These are phyloP conservation scores for Tetragonia tetragonoides DNA, from an alignment of 148 eudicot genomes.

Conservation along the genomic window DNA sequence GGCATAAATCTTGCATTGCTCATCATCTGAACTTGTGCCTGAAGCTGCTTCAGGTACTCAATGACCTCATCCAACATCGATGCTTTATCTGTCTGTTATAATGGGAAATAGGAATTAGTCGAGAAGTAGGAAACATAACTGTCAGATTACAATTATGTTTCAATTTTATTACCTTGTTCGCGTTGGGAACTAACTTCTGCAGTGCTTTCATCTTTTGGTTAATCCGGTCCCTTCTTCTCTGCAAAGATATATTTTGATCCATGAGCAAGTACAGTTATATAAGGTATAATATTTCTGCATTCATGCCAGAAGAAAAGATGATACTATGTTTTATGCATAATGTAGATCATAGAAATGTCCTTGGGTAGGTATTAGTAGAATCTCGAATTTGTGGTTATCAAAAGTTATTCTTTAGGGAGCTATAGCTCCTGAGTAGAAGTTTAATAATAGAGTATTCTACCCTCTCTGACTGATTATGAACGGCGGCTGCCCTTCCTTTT, in stretches of 20 bases:
- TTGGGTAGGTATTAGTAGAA: background rate
- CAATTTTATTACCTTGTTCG: conserved; percentile 60
- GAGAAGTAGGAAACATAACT: background rate
- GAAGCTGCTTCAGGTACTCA: conserved; percentile 76
- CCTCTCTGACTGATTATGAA: conserved; percentile 93
- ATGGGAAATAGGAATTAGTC: conserved; percentile 2
- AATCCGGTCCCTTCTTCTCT: conserved; percentile 84
- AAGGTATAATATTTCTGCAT: conserved; percentile 20
- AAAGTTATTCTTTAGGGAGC: background rate
- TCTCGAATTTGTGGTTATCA: background rate
- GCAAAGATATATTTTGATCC: conserved; percentile 9
- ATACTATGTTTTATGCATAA: background rate
- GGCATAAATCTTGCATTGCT: conserved; percentile 51
- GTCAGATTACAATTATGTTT: background rate
- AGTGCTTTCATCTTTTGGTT: conserved; percentile 91
- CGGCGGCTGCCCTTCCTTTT: conserved; percentile 64
- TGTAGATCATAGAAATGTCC: background rate
- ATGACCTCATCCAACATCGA: conserved; percentile 96
- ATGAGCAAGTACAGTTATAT: conserved; percentile 11
- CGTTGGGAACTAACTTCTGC: conserved; percentile 84
- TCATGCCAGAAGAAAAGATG: background rate
- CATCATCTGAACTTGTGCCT: conserved; percentile 80
- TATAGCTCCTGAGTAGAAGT: background rate
- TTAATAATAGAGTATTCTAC: conserved; percentile 28
- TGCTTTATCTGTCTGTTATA: conserved; percentile 80